Conservation (phyloP, 768 basidiomycete species). For the Tricholoma sp. region DNA sequence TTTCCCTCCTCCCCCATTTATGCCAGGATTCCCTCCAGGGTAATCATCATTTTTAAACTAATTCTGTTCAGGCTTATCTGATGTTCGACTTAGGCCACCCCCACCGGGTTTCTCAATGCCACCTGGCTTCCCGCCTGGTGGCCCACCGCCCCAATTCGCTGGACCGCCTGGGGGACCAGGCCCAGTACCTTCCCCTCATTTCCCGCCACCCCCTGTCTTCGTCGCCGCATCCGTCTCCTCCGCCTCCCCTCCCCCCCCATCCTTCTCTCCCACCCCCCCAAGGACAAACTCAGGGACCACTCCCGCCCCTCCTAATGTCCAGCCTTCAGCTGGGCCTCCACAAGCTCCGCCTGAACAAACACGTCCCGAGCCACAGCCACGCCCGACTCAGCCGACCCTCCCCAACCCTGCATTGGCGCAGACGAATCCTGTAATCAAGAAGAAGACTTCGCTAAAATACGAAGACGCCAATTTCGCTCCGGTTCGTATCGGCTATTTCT, state of each 20-base stretch:
- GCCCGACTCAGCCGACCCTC: conserved; percentile 33
- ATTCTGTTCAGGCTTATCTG: conserved; percentile 9
- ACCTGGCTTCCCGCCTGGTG: conserved; percentile 40
- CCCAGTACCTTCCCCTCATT: conserved; percentile 17
- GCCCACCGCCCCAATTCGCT: conserved; percentile 30
- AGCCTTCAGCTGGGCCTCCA: conserved; percentile 4
- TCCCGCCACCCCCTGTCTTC: conserved; percentile 18
- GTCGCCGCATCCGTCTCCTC: conserved; percentile 9
- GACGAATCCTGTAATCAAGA: conserved; percentile 72
- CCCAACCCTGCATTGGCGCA: conserved; percentile 58
- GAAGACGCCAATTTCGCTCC: conserved; percentile 74
- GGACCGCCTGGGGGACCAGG: conserved; percentile 14
- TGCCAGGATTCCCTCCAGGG: conserved; percentile 54
- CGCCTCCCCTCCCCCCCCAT: conserved; percentile 6
- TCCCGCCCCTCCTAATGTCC: background rate
- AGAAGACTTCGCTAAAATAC: conserved; percentile 69
- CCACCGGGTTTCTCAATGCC: conserved; percentile 53
- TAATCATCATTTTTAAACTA: conserved; percentile 23
- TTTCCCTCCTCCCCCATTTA: conserved; percentile 49
- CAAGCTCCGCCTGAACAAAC: conserved; percentile 3
- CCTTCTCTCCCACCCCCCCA: conserved; percentile 12
- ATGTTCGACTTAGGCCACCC: conserved; percentile 29
- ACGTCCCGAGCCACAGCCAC: conserved; percentile 7
- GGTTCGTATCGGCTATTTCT: conserved; percentile 35
- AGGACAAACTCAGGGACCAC: background rate